phyloP scores from a whole-genome alignment of 129 eudicot species.

The Saussurea involucrata region DNA sequence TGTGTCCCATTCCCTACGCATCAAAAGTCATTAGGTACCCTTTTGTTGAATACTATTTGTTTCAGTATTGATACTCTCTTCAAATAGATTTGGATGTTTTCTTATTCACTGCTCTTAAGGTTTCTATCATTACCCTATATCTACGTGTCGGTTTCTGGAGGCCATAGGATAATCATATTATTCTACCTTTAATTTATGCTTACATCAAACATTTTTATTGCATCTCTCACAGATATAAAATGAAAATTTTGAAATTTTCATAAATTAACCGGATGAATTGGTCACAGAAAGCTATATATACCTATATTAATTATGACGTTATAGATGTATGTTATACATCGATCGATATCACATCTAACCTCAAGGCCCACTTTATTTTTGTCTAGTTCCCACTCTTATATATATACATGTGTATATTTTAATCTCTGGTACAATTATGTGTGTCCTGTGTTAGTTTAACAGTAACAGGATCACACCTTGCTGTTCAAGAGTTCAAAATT shows the following conservation, averaged over 20 bases:
- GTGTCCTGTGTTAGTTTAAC: no score
- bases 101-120: constrained; percentile 14
- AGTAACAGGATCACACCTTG: no score
- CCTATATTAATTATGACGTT: neutral
- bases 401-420: no score
- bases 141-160: constrained; percentile 15
- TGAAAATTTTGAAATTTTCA: neutral
- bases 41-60: constrained; percentile 8
- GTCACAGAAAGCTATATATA: neutral
- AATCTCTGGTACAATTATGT: no score
- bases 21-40: constrained; percentile 22
- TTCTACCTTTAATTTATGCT: neutral
- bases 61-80: constrained; percentile 8
- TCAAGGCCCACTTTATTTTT: neutral
- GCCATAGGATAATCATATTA: neutral
- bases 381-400: no score
- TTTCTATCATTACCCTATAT: constrained; percentile 4
- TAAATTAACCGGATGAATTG: neutral
- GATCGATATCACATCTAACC: neutral
- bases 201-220: neutral
- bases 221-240: neutral
- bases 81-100: constrained; percentile 20
- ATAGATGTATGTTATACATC: neutral
- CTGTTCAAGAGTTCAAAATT: no score
- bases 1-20: constrained; percentile 37